Evolutionary conservation across 2,329 filamentous ascomycete genomes (phyloP).

Genomic region (Pseudocercospora ulei): DNA sequence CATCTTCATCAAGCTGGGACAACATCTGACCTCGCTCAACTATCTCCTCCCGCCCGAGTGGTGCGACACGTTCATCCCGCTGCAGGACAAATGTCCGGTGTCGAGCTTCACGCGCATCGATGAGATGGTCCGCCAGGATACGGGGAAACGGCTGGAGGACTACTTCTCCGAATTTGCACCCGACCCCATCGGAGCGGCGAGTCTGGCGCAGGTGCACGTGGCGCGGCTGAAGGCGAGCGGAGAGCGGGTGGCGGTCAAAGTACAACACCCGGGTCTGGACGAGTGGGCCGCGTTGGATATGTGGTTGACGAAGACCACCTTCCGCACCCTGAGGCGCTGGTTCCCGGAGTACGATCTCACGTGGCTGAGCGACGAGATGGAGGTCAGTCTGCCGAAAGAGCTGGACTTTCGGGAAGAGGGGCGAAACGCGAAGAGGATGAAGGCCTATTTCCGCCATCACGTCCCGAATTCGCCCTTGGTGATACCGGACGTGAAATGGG

Average conservation of each 20-base stretch:
- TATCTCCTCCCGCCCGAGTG: slow-evolving; percentile 85
- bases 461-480: slow-evolving; percentile 69
- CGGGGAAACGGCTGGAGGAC: slow-evolving; percentile 64
- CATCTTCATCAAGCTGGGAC: slow-evolving; percentile 95
- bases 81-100: slow-evolving; percentile 91
- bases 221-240: slow-evolving; percentile 73
- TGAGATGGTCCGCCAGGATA: slow-evolving; percentile 76
- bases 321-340: slow-evolving; percentile 78
- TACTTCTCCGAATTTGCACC: slow-evolving; percentile 77
- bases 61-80: slow-evolving; percentile 88
- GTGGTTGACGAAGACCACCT: slow-evolving; percentile 76
- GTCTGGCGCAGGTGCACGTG: slow-evolving; percentile 85
- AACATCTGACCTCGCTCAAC: slow-evolving; percentile 92
- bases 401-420: slow-evolving; percentile 82
- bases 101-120: slow-evolving; percentile 81
- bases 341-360: slow-evolving; percentile 97
- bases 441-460: slow-evolving; percentile 62
- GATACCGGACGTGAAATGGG: slow-evolving; percentile 83
- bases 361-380: slow-evolving; percentile 91
- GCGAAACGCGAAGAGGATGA: slow-evolving; percentile 67
- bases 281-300: slow-evolving; percentile 87
- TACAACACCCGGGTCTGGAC: slow-evolving; percentile 82
- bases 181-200: slow-evolving; percentile 80
- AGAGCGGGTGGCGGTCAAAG: slow-evolving; percentile 86
- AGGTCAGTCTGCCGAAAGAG: slow-evolving; percentile 78